These are phyloP conservation scores for Podaxis pistillaris DNA, from an alignment of 768 basidiomycete genomes.

Conservation along the genomic window DNA sequence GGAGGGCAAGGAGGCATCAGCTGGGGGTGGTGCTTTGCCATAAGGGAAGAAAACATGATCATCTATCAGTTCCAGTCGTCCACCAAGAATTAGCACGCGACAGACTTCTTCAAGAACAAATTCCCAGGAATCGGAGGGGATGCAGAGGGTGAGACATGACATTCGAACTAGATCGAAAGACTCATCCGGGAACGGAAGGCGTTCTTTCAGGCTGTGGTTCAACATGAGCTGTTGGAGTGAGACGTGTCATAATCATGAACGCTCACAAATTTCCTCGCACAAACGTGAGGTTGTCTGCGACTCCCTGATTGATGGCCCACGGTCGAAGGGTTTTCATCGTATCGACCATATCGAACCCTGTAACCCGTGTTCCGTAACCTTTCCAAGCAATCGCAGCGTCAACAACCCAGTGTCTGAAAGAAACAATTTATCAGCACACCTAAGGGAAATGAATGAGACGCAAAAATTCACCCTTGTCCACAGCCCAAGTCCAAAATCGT, in stretches of 20 bases:
- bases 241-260: conserved; percentile 4
- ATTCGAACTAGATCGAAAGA: conserved; percentile 72
- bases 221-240: neutral
- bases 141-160: conserved; percentile 60
- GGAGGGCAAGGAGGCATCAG: conserved; percentile 3
- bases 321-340: conserved; percentile 30
- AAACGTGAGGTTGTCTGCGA: conserved; percentile 45
- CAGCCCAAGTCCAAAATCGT: conserved; percentile 73
- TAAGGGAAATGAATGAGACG: neutral
- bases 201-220: conserved; percentile 47
- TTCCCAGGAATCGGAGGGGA: conserved; percentile 60
- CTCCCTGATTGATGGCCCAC: conserved; percentile 31
- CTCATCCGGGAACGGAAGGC: conserved; percentile 57
- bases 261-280: conserved; percentile 68
- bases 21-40: conserved; percentile 25
- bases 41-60: conserved; percentile 66
- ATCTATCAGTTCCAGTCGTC: conserved; percentile 69
- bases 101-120: conserved; percentile 56
- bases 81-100: conserved; percentile 59
- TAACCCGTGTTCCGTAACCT: conserved; percentile 46
- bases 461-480: conserved; percentile 47
- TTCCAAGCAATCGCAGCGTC: conserved; percentile 65
- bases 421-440: neutral
- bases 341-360: conserved; percentile 64
- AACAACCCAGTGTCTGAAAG: conserved; percentile 50